Conservation (phyloP, 352 stramenopile species). For the Pythium volutum region DNA sequence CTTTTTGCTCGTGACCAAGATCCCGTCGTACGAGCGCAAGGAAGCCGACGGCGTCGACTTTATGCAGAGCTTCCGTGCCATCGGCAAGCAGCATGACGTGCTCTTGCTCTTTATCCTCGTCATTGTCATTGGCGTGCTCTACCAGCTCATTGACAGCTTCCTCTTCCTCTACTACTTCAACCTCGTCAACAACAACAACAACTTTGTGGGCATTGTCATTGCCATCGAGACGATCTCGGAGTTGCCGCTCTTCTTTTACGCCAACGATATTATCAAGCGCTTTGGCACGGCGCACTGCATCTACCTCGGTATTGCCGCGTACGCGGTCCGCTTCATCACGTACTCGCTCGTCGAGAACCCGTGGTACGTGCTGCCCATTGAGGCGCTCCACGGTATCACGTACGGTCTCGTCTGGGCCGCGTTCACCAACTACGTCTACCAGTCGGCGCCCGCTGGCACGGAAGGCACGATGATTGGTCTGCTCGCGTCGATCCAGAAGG, state of each 20-base stretch:
- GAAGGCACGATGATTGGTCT: slow-evolving; percentile 74
- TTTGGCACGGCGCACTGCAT: slow-evolving; percentile 52
- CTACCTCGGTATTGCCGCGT: slow-evolving; percentile 48
- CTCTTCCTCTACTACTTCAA: slow-evolving; percentile 75
- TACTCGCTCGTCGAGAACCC: slow-evolving; percentile 66
- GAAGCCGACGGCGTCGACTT: slow-evolving; percentile 38
- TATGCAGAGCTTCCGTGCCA: slow-evolving; percentile 35
- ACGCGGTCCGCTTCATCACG: slow-evolving; percentile 53
- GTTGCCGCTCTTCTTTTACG: slow-evolving; percentile 73
- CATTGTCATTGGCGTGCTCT: slow-evolving; percentile 57
- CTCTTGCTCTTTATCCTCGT: slow-evolving; percentile 64
- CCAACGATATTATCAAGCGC: slow-evolving; percentile 61
- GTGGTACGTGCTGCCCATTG: slow-evolving; percentile 61
- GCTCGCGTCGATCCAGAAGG: slow-evolving; percentile 62
- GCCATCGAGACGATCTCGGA: slow-evolving; percentile 65
- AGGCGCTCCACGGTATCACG: slow-evolving; percentile 65
- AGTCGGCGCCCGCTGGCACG: slow-evolving; percentile 51
- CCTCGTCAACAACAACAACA: slow-evolving; percentile 54
- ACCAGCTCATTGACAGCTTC: slow-evolving; percentile 65
- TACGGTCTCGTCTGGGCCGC: slow-evolving; percentile 70
- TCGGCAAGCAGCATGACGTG: slow-evolving; percentile 54
- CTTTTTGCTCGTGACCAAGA: slow-evolving; percentile 48
- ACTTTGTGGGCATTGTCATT: slow-evolving; percentile 68
- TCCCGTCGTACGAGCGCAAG: slow-evolving; percentile 40
- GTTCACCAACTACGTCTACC: slow-evolving; percentile 78